Conservation (phyloP, 345 rosid species). For the Fremontodendron californicum region DNA sequence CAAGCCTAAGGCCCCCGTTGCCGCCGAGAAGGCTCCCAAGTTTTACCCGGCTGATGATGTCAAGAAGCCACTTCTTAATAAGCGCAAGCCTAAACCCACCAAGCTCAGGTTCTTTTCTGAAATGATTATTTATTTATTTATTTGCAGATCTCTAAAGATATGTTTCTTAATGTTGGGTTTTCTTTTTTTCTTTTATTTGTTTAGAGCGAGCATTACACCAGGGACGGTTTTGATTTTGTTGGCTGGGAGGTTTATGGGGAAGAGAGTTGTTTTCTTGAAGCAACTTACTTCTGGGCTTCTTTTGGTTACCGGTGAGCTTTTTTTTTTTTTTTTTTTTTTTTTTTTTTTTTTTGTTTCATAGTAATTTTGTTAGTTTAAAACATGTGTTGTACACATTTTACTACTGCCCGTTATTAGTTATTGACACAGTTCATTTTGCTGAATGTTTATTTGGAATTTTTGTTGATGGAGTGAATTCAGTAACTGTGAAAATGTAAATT, state of each 20-base stretch:
- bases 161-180: no score
- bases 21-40: constrained; percentile 51
- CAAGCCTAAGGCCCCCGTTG: constrained; percentile 36
- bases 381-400: neutral
- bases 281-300: constrained; percentile 86
- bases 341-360: neutral
- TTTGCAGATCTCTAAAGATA: no score
- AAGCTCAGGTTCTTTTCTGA: no score
- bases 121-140: neutral
- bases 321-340: no score
- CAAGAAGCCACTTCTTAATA: no score
- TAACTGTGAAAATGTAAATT: neutral
- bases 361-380: neutral
- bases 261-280: no score
- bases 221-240: constrained; percentile 66
- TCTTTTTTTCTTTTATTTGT: neutral
- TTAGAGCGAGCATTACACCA: constrained; percentile 61
- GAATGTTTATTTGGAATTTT: neutral
- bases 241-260: constrained; percentile 81
- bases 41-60: no score
- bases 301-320: constrained; percentile 59
- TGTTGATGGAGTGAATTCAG: neutral
- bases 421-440: neutral
- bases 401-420: neutral
- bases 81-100: no score